Evolutionary conservation across 257 asterid genomes (phyloP).

Genomic region (Osmanthus fragrans): DNA sequence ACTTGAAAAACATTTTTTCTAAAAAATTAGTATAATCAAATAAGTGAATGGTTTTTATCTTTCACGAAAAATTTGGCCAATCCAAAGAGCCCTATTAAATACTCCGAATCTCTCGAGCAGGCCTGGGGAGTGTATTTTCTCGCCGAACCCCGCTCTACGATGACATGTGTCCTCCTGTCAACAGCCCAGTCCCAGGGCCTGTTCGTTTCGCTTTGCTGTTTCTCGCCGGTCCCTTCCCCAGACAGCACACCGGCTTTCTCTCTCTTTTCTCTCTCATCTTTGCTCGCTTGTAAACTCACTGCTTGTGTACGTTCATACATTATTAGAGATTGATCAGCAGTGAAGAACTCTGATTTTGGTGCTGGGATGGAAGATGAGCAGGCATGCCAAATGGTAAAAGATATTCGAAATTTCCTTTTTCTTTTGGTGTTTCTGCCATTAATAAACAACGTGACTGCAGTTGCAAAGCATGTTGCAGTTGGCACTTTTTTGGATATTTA

Average conservation of each 20-base stretch:
- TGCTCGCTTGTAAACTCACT: background rate
- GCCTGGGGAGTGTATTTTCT: too few species aligned
- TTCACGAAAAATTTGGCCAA: too few species aligned
- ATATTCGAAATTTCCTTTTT: background rate
- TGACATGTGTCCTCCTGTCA: too few species aligned
- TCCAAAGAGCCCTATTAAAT: too few species aligned
- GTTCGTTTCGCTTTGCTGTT: too few species aligned
- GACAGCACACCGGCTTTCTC: background rate
- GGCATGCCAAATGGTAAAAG: background rate
- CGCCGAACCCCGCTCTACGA: too few species aligned
- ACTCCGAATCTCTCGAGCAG: too few species aligned
- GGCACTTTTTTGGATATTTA: background rate
- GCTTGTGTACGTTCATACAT: background rate
- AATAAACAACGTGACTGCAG: background rate
- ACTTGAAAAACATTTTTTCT: too few species aligned
- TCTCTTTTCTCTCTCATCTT: background rate
- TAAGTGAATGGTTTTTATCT: too few species aligned
- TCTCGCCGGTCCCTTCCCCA: background rate
- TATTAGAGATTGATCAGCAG: background rate
- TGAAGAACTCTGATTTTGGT: background rate
- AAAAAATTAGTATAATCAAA: too few species aligned
- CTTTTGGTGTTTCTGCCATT: background rate
- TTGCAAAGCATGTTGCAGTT: background rate
- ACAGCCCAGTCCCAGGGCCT: too few species aligned
- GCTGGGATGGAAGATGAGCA: background rate